A percentile compares a stretch with the other conserved stretches of the same genome.
phyloP scores from a whole-genome alignment of 2,329 filamentous ascomycete species.

The Hysterium pulicare region DNA sequence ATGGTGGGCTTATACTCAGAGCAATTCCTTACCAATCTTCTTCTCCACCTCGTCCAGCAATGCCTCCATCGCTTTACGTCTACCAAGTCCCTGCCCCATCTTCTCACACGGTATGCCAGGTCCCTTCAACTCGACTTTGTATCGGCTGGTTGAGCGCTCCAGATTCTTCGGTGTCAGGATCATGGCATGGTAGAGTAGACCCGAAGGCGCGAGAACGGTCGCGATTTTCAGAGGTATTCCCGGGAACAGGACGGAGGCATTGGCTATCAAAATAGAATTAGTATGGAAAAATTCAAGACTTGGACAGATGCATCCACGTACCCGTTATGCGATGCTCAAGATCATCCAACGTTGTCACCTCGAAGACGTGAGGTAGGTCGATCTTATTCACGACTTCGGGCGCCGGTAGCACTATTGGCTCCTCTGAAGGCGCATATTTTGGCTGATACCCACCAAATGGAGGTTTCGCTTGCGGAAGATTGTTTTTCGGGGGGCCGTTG shows the following conservation, averaged over 20 bases:
- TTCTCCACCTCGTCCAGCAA: constrained; percentile 7
- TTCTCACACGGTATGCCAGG: constrained; percentile 2
- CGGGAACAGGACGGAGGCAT: constrained; percentile 6
- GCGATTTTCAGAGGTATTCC: constrained; percentile 2
- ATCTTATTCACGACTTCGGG: constrained; percentile 8
- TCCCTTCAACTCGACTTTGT: constrained; percentile 6
- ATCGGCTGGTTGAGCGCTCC: constrained; percentile 4
- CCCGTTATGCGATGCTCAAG: constrained; percentile 6
- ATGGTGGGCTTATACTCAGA: no score
- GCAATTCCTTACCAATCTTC: constrained; percentile 6
- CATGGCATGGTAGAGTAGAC: constrained; percentile 4
- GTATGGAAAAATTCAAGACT: background rate
- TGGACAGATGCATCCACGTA: background rate
- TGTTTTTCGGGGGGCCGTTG: background rate
- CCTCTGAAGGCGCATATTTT: constrained; percentile 1
- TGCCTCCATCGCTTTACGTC: constrained; percentile 5
- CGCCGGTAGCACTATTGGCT: constrained; percentile 1
- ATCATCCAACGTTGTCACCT: constrained; percentile 7
- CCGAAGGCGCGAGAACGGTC: constrained; percentile 5
- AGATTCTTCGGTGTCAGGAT: constrained; percentile 7
- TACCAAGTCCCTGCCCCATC: background rate
- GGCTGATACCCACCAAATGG: constrained; percentile 3
- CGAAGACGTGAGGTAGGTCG: constrained; percentile 2
- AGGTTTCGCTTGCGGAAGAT: background rate
- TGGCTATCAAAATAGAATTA: constrained; percentile 1